phyloP scores from a whole-genome alignment of 306 rosid genomes.

The Acacia crassicarpa region DNA sequence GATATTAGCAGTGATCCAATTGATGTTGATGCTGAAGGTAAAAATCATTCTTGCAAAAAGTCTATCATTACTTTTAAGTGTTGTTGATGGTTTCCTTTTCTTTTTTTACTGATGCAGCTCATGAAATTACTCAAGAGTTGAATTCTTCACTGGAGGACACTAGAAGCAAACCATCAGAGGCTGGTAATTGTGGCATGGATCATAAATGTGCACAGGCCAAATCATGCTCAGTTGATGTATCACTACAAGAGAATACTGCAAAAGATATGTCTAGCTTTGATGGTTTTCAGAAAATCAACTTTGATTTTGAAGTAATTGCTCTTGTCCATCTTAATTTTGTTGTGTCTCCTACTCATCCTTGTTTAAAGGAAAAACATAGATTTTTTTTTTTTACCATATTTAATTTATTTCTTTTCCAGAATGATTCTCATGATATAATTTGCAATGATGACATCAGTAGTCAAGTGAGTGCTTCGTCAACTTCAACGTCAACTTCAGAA shows the following conservation, averaged over 20 bases:
- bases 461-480: slow-evolving; percentile 36
- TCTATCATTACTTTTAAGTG: background rate
- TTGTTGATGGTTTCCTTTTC: slow-evolving; percentile 9
- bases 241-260: slow-evolving; percentile 32
- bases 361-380: background rate
- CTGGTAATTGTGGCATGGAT: slow-evolving; percentile 14
- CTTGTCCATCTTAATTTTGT: slow-evolving; percentile 5
- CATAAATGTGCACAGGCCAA: background rate
- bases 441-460: slow-evolving; percentile 31
- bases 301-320: slow-evolving; percentile 45
- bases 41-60: slow-evolving; percentile 23
- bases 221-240: slow-evolving; percentile 11
- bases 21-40: slow-evolving; percentile 51
- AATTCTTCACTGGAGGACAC: slow-evolving; percentile 24
- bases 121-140: slow-evolving; percentile 25
- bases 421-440: slow-evolving; percentile 21
- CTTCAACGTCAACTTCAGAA: slow-evolving; percentile 38
- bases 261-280: slow-evolving; percentile 25
- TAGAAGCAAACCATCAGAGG: slow-evolving; percentile 23
- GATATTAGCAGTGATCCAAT: slow-evolving; percentile 31
- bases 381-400: slow-evolving; percentile 11
- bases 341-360: background rate
- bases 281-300: slow-evolving; percentile 25
- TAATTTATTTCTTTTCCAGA: slow-evolving; percentile 37
- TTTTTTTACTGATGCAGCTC: slow-evolving; percentile 17